Conservation (phyloP, 2,329 filamentous ascomycete genomes). For the Mycosphaerella sp. region DNA sequence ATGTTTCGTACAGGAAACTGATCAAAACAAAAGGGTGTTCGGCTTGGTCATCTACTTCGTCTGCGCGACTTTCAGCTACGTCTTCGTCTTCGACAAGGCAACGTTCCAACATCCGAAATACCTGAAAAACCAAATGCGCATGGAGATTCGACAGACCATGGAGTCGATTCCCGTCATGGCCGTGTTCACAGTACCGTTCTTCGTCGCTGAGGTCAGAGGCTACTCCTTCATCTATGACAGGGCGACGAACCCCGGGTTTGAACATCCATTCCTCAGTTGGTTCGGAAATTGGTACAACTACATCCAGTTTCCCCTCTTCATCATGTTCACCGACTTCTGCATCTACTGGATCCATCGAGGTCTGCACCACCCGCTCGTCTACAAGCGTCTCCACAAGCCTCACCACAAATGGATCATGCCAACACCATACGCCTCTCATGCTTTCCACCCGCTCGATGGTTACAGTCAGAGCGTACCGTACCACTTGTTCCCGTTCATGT, state of each 20-base stretch:
- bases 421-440: slow-evolving; percentile 83
- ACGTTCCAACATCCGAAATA: slow-evolving; percentile 88
- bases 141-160: slow-evolving; percentile 79
- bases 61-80: slow-evolving; percentile 75
- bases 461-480: slow-evolving; percentile 85
- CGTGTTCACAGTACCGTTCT: slow-evolving; percentile 71
- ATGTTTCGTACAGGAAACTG: not conserved
- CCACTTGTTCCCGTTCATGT: slow-evolving; percentile 86
- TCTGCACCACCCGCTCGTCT: slow-evolving; percentile 71
- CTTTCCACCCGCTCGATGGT: slow-evolving; percentile 91
- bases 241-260: slow-evolving; percentile 26
- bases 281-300: slow-evolving; percentile 57
- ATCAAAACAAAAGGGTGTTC: slow-evolving; percentile 62
- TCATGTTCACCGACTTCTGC: slow-evolving; percentile 79
- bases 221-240: slow-evolving; percentile 82
- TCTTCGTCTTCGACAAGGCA: slow-evolving; percentile 85
- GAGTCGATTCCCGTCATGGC: slow-evolving; percentile 75
- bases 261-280: slow-evolving; percentile 26
- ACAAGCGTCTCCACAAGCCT: slow-evolving; percentile 89
- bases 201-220: slow-evolving; percentile 76
- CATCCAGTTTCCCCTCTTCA: slow-evolving; percentile 79
- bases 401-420: slow-evolving; percentile 99
- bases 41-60: slow-evolving; percentile 78
- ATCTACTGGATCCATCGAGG: slow-evolving; percentile 91
- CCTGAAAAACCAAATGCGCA: slow-evolving; percentile 82